Percentiles rank a stretch among this genome's conserved stretches.
These are phyloP conservation scores for Apiospora malaysiana DNA, from an alignment of 2,329 filamentous ascomycete species.

Conservation along the genomic window DNA sequence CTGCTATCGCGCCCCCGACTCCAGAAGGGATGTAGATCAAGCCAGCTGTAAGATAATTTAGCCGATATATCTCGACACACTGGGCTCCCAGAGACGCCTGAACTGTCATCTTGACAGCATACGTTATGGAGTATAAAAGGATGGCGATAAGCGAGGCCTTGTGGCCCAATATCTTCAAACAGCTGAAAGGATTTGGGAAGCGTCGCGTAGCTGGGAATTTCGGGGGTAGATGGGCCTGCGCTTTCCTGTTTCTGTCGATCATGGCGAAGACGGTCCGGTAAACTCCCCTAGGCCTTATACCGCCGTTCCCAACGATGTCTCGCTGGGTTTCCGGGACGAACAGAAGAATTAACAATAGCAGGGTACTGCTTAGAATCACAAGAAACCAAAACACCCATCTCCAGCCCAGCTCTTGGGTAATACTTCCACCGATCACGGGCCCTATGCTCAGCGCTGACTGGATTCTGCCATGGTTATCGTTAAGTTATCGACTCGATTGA, in stretches of 20 bases:
- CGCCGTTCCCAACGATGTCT: neutral
- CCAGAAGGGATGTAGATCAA: neutral
- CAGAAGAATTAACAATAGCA: conserved; percentile 28
- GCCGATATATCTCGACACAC: neutral
- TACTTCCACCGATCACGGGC: conserved; percentile 41
- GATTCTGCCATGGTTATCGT: neutral
- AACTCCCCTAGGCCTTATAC: neutral
- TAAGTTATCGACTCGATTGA: too few relatives aligned
- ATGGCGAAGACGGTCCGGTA: neutral
- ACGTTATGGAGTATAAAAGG: neutral
- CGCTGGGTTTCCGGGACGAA: neutral
- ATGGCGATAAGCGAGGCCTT: neutral
- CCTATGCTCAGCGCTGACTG: conserved; percentile 34
- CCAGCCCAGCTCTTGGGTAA: conserved; percentile 43
- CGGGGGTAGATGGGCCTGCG: too few relatives aligned
- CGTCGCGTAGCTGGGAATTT: neutral
- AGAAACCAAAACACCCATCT: conserved; percentile 48
- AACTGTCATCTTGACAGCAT: neutral
- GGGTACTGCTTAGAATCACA: conserved; percentile 37
- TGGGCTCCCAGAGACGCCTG: neutral
- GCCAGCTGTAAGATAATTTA: neutral
- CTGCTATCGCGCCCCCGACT: neutral
- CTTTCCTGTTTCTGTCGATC: neutral
- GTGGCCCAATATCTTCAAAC: neutral
- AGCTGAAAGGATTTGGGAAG: neutral